Conservation (phyloP, 106 monocot genomes). For the Platanthera guangdongensis region DNA sequence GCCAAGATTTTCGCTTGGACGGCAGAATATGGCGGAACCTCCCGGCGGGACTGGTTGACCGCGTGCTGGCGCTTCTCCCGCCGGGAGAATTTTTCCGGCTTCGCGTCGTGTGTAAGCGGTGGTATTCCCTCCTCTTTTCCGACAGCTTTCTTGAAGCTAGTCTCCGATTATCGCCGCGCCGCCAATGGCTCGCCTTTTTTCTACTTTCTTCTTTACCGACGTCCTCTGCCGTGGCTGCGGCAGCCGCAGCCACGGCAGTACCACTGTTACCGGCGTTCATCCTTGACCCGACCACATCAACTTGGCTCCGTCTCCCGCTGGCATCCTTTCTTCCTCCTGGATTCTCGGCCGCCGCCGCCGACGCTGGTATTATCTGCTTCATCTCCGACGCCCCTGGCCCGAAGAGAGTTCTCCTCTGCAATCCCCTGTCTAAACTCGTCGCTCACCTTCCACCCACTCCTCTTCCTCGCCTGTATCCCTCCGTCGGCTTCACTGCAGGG, state of each 20-base stretch:
- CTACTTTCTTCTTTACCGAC: not conserved
- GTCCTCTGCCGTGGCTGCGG: not conserved
- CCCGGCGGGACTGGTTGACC: constrained; percentile 12
- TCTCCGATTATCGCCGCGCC: constrained; percentile 1
- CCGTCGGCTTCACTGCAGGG: constrained; percentile 49
- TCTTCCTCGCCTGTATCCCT: constrained; percentile 51
- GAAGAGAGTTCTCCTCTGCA: constrained; percentile 39
- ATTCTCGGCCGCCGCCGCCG: constrained; percentile 43
- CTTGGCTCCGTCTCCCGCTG: not conserved
- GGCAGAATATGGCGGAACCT: constrained; percentile 18
- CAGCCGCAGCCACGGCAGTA: not conserved
- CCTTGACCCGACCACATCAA: not conserved
- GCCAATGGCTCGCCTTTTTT: not conserved
- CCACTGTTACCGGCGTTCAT: not conserved
- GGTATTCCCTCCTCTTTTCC: constrained; percentile 15
- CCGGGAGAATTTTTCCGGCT: constrained; percentile 14
- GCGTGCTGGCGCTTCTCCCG: constrained; percentile 16
- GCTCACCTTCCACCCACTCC: constrained; percentile 35
- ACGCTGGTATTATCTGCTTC: constrained; percentile 40
- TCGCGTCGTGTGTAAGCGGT: constrained; percentile 10
- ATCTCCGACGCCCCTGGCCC: constrained; percentile 31
- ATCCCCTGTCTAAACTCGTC: constrained; percentile 44
- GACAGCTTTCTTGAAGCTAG: not conserved
- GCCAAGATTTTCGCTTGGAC: not conserved
- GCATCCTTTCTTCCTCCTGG: constrained; percentile 2